Percentiles rank a stretch among this genome's conserved stretches.
Evolutionary conservation across 441 rosid genomes (phyloP).

Genomic region (Rhodomyrtus psidioides): DNA sequence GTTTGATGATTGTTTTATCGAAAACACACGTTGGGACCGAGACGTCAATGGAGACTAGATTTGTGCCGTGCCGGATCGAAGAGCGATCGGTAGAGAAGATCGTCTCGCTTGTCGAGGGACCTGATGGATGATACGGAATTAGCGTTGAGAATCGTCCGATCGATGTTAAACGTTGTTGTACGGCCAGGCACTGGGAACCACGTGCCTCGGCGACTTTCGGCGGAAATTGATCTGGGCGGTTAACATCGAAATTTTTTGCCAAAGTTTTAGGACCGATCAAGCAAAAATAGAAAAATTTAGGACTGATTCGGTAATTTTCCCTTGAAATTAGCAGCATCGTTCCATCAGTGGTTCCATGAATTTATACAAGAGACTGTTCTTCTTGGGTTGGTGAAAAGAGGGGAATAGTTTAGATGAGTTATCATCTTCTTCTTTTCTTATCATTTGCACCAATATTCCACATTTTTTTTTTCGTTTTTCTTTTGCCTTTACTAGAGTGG

Average conservation of each 20-base stretch:
- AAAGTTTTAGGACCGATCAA: neutral
- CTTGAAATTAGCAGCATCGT: neutral
- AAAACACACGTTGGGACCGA: neutral
- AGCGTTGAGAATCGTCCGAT: accelerated
- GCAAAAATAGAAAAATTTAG: neutral
- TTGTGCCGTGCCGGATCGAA: accelerated
- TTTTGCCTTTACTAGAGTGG: neutral
- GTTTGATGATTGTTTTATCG: neutral
- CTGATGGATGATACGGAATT: neutral
- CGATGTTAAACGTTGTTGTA: neutral
- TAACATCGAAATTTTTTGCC: accelerated
- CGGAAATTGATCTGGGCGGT: neutral
- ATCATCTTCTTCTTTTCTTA: neutral
- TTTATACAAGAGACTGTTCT: neutral
- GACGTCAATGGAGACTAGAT: accelerated
- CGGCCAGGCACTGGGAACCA: too few species aligned
- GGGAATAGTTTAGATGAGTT: neutral
- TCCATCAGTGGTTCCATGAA: neutral
- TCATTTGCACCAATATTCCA: neutral
- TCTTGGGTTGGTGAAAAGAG: neutral
- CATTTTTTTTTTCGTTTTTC: neutral
- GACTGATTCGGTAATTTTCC: neutral
- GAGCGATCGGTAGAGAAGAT: neutral
- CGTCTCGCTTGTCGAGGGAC: neutral
- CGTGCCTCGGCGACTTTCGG: neutral